Conservation (phyloP, 1,284 basidiomycete species). For the Fomitopsis schrenkii region DNA sequence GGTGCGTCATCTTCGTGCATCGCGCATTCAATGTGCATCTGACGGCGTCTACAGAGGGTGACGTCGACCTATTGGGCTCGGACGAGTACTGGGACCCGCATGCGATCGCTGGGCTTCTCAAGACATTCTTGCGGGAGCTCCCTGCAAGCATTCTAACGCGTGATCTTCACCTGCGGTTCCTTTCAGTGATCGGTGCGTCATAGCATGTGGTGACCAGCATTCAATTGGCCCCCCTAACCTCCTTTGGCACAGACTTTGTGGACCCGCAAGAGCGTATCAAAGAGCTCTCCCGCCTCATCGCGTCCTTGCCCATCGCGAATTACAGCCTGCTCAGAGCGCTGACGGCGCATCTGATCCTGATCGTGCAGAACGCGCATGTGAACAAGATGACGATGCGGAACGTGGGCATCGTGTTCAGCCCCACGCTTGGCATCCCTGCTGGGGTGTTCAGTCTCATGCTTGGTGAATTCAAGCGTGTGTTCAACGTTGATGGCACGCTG, state of each 20-base stretch:
- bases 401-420: slow-evolving; percentile 96
- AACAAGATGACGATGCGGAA: slow-evolving; percentile 99
- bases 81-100: slow-evolving; percentile 95
- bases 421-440: slow-evolving; percentile 91
- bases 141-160: slow-evolving; percentile 90
- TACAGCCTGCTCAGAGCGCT: slow-evolving; percentile 92
- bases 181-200: slow-evolving; percentile 84
- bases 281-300: slow-evolving; percentile 85
- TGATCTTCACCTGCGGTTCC: slow-evolving; percentile 84
- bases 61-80: slow-evolving; percentile 79
- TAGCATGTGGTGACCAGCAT: slow-evolving; percentile 4
- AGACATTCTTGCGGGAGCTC: slow-evolving; percentile 86
- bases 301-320: slow-evolving; percentile 85
- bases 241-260: slow-evolving; percentile 63
- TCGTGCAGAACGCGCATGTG: slow-evolving; percentile 84
- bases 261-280: slow-evolving; percentile 84
- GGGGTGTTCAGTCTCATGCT: slow-evolving; percentile 93
- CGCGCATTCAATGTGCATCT: slow-evolving; percentile 10
- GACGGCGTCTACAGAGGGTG: slow-evolving; percentile 62
- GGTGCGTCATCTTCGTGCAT: slow-evolving; percentile 42
- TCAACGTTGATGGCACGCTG: slow-evolving; percentile 59
- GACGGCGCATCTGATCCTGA: slow-evolving; percentile 93
- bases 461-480: slow-evolving; percentile 86
- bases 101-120: slow-evolving; percentile 89
- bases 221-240: slow-evolving; percentile 3